Evolutionary conservation across 2,329 filamentous ascomycete genomes (phyloP).

Genomic region (Exophiala sideris): DNA sequence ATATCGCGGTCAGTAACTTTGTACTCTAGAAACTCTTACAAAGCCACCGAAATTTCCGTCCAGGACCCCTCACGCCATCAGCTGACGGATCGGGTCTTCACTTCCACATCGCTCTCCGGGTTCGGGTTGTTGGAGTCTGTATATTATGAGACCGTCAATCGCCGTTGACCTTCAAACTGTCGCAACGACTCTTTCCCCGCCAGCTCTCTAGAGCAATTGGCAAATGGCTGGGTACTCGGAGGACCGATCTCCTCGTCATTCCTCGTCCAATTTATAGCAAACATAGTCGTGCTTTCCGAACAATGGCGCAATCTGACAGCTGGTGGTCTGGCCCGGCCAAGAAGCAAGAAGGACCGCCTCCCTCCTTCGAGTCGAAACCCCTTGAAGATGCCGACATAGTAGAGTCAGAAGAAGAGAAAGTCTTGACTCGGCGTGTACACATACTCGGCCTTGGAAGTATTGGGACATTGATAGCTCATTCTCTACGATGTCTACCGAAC

Average conservation of each 20-base stretch:
- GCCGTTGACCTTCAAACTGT: slow-evolving; percentile 34
- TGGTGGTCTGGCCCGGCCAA: slow-evolving; percentile 19
- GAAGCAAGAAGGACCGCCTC: background rate
- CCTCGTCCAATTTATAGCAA: background rate
- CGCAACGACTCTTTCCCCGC: slow-evolving; percentile 34
- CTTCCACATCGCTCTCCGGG: no score
- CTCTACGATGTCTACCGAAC: slow-evolving; percentile 58
- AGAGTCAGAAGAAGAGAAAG: slow-evolving; percentile 19
- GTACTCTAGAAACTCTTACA: background rate
- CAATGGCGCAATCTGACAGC: slow-evolving; percentile 22
- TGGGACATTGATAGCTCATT: slow-evolving; percentile 73
- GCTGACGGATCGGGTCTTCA: no score
- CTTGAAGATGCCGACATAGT: slow-evolving; percentile 7
- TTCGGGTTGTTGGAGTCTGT: background rate
- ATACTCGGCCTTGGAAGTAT: slow-evolving; percentile 79
- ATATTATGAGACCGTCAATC: background rate
- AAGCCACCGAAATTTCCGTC: background rate
- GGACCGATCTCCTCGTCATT: background rate
- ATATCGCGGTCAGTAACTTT: background rate
- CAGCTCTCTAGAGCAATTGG: slow-evolving; percentile 32
- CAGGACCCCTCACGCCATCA: background rate
- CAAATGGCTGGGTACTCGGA: slow-evolving; percentile 12
- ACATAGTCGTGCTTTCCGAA: slow-evolving; percentile 7
- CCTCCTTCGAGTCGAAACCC: slow-evolving; percentile 14
- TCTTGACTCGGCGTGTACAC: slow-evolving; percentile 57